Evolutionary conservation across 768 basidiomycete genomes (phyloP).

Genomic region (Guyanaporus albipodus): DNA sequence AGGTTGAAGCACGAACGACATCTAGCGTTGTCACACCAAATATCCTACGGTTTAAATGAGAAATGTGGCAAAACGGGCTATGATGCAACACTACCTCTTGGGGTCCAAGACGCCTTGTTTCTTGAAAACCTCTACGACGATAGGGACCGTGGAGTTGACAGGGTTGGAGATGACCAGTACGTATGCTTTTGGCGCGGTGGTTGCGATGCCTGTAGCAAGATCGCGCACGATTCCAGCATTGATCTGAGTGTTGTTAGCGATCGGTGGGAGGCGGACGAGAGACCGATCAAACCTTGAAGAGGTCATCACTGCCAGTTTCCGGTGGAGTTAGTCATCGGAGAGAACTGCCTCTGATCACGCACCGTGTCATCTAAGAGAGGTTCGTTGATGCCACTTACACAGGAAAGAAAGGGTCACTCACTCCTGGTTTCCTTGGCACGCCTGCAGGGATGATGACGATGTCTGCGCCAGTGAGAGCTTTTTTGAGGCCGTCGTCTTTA

Average conservation of each 20-base stretch:
- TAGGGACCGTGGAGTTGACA: constrained; percentile 98
- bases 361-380: constrained; percentile 49
- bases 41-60: constrained; percentile 46
- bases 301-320: constrained; percentile 65
- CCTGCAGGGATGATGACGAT: constrained; percentile 95
- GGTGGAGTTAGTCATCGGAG: constrained; percentile 9
- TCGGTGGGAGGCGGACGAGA: not conserved
- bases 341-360: constrained; percentile 10
- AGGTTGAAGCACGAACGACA: constrained; percentile 96
- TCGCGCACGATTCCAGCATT: constrained; percentile 97
- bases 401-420: constrained; percentile 37
- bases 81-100: constrained; percentile 57
- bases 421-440: constrained; percentile 92
- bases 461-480: constrained; percentile 79
- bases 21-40: constrained; percentile 99
- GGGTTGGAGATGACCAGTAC: constrained; percentile 98
- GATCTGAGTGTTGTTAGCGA: constrained; percentile 51
- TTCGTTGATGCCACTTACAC: not conserved
- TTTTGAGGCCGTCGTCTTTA: constrained; percentile 77
- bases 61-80: not conserved
- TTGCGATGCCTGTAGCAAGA: constrained; percentile 87
- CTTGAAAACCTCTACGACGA: constrained; percentile 95
- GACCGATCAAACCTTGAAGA: constrained; percentile 72
- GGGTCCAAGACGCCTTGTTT: constrained; percentile 88
- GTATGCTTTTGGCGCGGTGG: constrained; percentile 79